phyloP scores from a whole-genome alignment of 2,329 filamentous ascomycete species.

The Cladobotryum protrusum region DNA sequence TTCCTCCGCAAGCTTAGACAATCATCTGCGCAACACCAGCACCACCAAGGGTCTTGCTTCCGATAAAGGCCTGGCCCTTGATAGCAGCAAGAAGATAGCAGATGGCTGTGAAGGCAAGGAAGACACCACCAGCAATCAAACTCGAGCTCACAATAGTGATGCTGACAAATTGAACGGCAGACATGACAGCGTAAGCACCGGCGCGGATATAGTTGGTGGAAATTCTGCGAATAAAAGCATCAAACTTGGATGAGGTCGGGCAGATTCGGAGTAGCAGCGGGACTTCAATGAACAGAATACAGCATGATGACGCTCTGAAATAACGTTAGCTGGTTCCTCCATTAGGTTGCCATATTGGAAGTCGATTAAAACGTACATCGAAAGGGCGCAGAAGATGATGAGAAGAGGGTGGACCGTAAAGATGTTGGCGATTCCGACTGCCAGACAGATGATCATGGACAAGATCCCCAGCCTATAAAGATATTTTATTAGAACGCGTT shows the following conservation, averaged over 20 bases:
- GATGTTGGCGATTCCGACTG: slow-evolving; percentile 62
- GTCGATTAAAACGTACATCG: slow-evolving; percentile 39
- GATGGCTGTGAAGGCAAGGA: slow-evolving; percentile 67
- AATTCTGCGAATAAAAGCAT: slow-evolving; percentile 82
- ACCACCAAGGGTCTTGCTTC: slow-evolving; percentile 93
- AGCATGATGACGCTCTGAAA: slow-evolving; percentile 58
- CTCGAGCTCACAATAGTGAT: slow-evolving; percentile 58
- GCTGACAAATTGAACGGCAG: slow-evolving; percentile 77
- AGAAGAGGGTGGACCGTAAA: slow-evolving; percentile 46
- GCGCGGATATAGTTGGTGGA: slow-evolving; percentile 97
- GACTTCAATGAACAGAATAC: slow-evolving; percentile 83
- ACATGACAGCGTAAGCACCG: slow-evolving; percentile 76
- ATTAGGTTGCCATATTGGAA: no score
- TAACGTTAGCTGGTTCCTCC: not conserved
- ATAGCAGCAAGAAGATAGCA: slow-evolving; percentile 78
- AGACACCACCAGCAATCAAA: slow-evolving; percentile 78
- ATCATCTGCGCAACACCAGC: slow-evolving; percentile 97
- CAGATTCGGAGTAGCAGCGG: slow-evolving; percentile 95
- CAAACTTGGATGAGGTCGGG: slow-evolving; percentile 86
- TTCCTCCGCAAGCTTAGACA: slow-evolving; percentile 49
- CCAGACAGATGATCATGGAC: slow-evolving; percentile 65
- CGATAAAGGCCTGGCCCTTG: slow-evolving; percentile 80
- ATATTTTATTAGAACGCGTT: not conserved
- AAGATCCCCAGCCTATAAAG: slow-evolving; percentile 58
- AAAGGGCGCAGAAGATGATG: slow-evolving; percentile 48